A percentile compares a stretch with the other conserved stretches of the same genome.
phyloP scores from a whole-genome alignment of 768 basidiomycete species.

The Cubamyces sp. region DNA sequence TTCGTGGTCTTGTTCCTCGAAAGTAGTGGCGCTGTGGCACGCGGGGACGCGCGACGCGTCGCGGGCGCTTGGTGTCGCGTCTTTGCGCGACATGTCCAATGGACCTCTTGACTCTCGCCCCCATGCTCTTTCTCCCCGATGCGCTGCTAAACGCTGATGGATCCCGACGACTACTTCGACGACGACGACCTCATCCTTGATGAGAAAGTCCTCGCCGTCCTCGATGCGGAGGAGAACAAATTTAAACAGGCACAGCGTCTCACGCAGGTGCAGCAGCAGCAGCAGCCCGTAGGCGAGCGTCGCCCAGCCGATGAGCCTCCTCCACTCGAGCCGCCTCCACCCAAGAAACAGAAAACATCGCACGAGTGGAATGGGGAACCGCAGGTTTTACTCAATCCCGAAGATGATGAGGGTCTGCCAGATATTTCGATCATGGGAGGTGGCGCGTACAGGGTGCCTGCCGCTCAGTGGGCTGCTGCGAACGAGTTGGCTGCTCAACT shows the following conservation, averaged over 20 bases:
- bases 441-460: constrained; percentile 55
- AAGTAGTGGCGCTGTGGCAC: not conserved
- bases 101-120: not conserved
- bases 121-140: constrained; percentile 11
- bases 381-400: constrained; percentile 31
- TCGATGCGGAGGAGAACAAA: constrained; percentile 60
- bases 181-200: constrained; percentile 68
- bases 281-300: constrained; percentile 38
- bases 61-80: constrained; percentile 2
- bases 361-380: constrained; percentile 44
- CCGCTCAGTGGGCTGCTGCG: constrained; percentile 15
- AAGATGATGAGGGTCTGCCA: constrained; percentile 58
- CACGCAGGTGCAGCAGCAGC: constrained; percentile 10
- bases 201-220: constrained; percentile 59
- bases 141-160: constrained; percentile 43
- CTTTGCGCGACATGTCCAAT: not conserved
- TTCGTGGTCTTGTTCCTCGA: not conserved
- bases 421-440: constrained; percentile 64
- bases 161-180: constrained; percentile 62
- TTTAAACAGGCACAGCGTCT: constrained; percentile 32
- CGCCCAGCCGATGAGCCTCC: constrained; percentile 15
- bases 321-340: constrained; percentile 39
- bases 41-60: not conserved
- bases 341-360: constrained; percentile 61
- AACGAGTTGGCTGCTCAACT: constrained; percentile 12